Evolutionary conservation across 805 yeast species (phyloP), one percentile per base, ranked within the genome.

Genomic region (Candida manassasensis): DNA sequence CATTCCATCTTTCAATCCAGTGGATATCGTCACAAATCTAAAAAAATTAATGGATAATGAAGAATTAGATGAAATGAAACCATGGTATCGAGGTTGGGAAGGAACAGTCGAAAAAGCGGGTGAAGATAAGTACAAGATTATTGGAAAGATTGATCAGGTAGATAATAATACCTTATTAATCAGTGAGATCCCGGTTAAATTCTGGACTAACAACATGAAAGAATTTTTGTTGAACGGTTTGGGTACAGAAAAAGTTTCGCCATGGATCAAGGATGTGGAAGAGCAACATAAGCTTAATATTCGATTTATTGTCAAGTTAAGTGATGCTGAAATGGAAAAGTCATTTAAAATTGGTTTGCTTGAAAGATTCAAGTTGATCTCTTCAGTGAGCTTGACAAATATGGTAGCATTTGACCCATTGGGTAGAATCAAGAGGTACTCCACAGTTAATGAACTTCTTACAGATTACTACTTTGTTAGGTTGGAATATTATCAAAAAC

Each of bases 11-110:
- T 90, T 75, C 62, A 88, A 93, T 55, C 98, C 98, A 0, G 49
- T 57, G 10, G 97, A 90, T 53, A 68, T 93, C 41, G 87, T 87
- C 17, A 64, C 60, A 2, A 93, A 93, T 49, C 65, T 93, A 21
- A 76, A 77, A 40, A 75, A 75, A 27, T 53, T 93, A 48, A 79
- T 93, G 87, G 66, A 70, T 13, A 84, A 78, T 7, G 82, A 86
- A 49, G 84, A 77, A 22, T 54, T 78, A 61, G 71, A 64, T 19
- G 84, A 81, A 25, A 77, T 93, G 87, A 56, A 63, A 7, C 98
- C 98, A 1, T 93, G 97, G 97, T 93, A 72, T 55, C 79, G 85
- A 56, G 97, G 96, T 12, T 93, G 97, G 97, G 81, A 77, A 29
- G 98, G 98, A 32, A 66, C 73, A 1, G 71, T 89, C 31, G 87